These are phyloP conservation scores for Botryotinia narcissicola DNA, from an alignment of 2,329 filamentous ascomycete species.

Conservation along the genomic window DNA sequence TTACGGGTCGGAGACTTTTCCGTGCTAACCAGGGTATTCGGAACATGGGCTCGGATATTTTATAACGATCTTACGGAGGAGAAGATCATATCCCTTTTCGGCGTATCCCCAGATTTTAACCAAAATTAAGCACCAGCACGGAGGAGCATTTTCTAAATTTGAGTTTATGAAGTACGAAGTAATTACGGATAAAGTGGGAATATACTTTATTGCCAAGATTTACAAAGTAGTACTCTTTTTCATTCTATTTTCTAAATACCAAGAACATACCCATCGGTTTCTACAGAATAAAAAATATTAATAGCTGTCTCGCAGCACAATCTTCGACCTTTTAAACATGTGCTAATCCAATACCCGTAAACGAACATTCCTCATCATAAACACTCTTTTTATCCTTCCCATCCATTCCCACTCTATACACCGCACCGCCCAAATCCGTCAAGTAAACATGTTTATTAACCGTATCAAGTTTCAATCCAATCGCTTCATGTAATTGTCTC, in stretches of 20 bases:
- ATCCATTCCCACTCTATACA: conserved; percentile 42
- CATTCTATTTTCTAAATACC: not conserved
- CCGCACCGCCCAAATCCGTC: conserved; percentile 43
- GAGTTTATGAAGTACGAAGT: no score
- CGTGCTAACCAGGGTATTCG: not conserved
- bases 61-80: not conserved
- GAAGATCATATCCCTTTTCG: not conserved
- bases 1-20: no score
- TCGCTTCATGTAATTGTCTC: conserved; percentile 46
- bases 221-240: not conserved
- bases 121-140: not conserved
- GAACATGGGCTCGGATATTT: no score
- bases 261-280: not conserved
- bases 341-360: conserved; percentile 16
- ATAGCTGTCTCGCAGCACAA: no score
- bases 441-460: conserved; percentile 41
- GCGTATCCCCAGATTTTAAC: not conserved
- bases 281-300: not conserved
- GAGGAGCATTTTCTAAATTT: not conserved
- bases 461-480: conserved; percentile 45
- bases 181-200: not conserved
- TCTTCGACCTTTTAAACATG: not conserved
- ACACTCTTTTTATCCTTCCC: conserved; percentile 27
- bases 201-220: not conserved
- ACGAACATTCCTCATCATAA: conserved; percentile 21